A percentile compares a stretch with the other conserved stretches of the same genome.
Evolutionary conservation across 768 basidiomycete genomes (phyloP).

Genomic region (Suillus luteus): DNA sequence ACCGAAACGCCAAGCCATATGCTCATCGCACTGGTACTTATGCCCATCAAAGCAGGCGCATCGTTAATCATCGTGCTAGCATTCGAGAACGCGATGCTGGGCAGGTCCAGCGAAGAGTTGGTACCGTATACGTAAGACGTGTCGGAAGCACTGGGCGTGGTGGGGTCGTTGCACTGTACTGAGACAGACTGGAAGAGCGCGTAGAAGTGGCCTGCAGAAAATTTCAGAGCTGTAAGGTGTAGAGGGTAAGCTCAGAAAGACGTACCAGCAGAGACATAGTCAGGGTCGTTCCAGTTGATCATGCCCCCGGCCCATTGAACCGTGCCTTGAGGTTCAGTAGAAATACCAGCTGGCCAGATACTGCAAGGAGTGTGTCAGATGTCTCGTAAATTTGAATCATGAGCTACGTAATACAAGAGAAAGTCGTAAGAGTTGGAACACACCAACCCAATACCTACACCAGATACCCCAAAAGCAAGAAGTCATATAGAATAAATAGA

Average conservation of each 20-base stretch:
- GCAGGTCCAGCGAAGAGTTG: slow-evolving; percentile 54
- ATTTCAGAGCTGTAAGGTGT: slow-evolving; percentile 1
- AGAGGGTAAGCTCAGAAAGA: slow-evolving; percentile 3
- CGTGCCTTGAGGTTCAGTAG: slow-evolving; percentile 61
- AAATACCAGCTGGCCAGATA: slow-evolving; percentile 83
- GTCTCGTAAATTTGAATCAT: background rate
- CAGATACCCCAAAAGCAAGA: background rate
- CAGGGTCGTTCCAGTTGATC: slow-evolving; percentile 81
- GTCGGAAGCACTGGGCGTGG: slow-evolving; percentile 42
- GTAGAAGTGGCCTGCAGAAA: slow-evolving; percentile 63
- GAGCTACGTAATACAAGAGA: slow-evolving; percentile 8
- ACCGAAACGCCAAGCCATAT: slow-evolving; percentile 17
- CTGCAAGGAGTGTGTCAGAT: slow-evolving; percentile 29
- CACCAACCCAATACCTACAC: background rate
- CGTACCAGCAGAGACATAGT: slow-evolving; percentile 67
- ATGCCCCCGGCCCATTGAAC: slow-evolving; percentile 80
- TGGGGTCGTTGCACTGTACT: slow-evolving; percentile 61
- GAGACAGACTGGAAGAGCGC: slow-evolving; percentile 61
- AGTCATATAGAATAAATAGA: background rate
- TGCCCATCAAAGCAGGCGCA: slow-evolving; percentile 16
- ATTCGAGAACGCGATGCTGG: slow-evolving; percentile 61
- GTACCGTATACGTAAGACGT: slow-evolving; percentile 66
- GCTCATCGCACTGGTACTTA: slow-evolving; percentile 15
- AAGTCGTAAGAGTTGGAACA: too few relatives aligned
- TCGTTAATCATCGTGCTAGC: slow-evolving; percentile 54